A percentile compares a stretch with the other conserved stretches of the same genome.
These are phyloP conservation scores for Paspalum notatum DNA, from an alignment of 176 grass and related monocot species.

Conservation along the genomic window DNA sequence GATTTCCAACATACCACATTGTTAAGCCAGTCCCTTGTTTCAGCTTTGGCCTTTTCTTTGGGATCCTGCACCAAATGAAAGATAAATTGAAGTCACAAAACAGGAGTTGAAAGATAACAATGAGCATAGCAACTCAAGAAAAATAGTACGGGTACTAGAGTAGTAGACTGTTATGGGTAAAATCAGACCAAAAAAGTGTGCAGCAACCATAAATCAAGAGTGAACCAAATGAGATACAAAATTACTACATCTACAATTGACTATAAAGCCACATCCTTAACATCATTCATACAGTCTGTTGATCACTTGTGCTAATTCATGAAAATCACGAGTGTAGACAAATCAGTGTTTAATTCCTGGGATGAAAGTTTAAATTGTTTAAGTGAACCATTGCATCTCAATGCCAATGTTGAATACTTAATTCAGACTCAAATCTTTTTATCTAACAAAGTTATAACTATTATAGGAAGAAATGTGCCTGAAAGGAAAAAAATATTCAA, in stretches of 20 bases:
- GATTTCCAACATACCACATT: slow-evolving; percentile 75
- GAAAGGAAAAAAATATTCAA: background rate
- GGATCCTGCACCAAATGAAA: slow-evolving; percentile 70
- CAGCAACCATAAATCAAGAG: background rate
- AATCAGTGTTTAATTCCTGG: background rate
- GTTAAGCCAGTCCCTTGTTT: slow-evolving; percentile 99
- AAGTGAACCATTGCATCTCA: background rate
- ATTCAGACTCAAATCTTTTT: background rate
- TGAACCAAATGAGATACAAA: slow-evolving; percentile 9
- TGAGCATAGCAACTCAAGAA: slow-evolving; percentile 29
- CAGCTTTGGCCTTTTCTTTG: slow-evolving; percentile 94
- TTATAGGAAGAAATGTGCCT: background rate
- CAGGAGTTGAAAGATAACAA: background rate
- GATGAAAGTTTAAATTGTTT: background rate
- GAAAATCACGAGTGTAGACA: background rate
- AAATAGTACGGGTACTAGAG: slow-evolving; percentile 6
- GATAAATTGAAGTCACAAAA: slow-evolving; percentile 25
- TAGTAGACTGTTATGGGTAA: background rate
- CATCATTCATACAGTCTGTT: slow-evolving; percentile 7
- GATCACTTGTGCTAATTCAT: slow-evolving; percentile 14
- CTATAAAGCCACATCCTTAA: background rate
- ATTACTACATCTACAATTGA: background rate
- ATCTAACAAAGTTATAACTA: background rate
- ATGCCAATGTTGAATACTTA: background rate
- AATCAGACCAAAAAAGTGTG: slow-evolving; percentile 7